phyloP scores from a whole-genome alignment of 805 yeast species.

The Cyberlindnera galapagoensis region DNA sequence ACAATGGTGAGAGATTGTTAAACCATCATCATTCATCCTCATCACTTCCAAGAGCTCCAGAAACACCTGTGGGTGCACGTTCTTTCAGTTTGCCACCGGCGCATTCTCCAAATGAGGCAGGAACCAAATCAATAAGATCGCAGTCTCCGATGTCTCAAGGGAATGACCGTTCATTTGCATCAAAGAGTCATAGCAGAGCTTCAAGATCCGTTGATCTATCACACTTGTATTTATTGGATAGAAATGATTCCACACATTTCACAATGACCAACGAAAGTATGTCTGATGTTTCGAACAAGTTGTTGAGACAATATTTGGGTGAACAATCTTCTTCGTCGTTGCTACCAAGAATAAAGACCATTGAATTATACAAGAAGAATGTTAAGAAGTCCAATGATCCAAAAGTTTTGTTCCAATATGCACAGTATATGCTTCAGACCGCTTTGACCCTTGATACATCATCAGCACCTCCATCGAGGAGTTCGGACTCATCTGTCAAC shows the following conservation, averaged over 20 bases:
- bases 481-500: constrained; percentile 9
- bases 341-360: constrained; percentile 72
- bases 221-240: constrained; percentile 31
- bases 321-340: constrained; percentile 38
- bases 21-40: constrained; percentile 9
- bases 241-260: constrained; percentile 27
- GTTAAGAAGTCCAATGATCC: constrained; percentile 85
- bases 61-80: constrained; percentile 19
- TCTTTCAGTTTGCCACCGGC: constrained; percentile 18
- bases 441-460: constrained; percentile 53
- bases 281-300: constrained; percentile 46
- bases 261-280: constrained; percentile 34
- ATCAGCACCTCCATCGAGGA: neutral
- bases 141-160: constrained; percentile 11
- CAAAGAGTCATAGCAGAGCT: constrained; percentile 17
- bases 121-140: constrained; percentile 6
- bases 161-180: neutral
- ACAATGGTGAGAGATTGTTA: no score
- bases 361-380: constrained; percentile 80
- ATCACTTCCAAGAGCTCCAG: constrained; percentile 12
- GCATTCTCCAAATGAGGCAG: constrained; percentile 4
- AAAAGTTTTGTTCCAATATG: constrained; percentile 79
- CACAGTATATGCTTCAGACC: constrained; percentile 83
- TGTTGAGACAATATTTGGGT: constrained; percentile 50
- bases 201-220: constrained; percentile 36